Evolutionary conservation across 495 filamentous ascomycete genomes (phyloP).

Genomic region (Aspergillus kassunensis): DNA sequence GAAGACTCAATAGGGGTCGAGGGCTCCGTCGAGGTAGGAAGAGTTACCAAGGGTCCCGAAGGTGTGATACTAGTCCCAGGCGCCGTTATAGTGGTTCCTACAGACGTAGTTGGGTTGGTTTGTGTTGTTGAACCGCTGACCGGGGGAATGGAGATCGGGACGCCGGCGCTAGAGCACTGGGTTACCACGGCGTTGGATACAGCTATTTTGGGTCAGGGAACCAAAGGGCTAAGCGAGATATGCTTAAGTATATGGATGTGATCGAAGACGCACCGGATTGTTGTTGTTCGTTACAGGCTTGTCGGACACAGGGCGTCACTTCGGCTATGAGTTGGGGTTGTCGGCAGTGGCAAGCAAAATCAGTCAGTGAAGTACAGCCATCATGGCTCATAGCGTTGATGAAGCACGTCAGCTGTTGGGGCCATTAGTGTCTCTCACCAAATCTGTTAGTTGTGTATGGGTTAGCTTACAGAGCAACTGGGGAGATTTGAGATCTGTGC

Average conservation of each 20-base stretch:
- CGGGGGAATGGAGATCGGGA: conserved; percentile 37
- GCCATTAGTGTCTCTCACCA: background rate
- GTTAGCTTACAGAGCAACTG: conserved; percentile 40
- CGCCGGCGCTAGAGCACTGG: conserved; percentile 33
- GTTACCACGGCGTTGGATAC: conserved; percentile 35
- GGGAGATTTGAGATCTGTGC: conserved; percentile 43
- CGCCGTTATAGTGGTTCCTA: background rate
- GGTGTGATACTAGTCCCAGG: conserved; percentile 4
- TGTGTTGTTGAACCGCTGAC: conserved; percentile 18
- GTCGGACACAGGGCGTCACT: conserved; percentile 45
- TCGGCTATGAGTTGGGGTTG: conserved; percentile 35
- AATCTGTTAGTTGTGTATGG: too few relatives aligned
- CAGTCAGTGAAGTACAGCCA: conserved; percentile 40
- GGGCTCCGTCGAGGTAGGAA: conserved; percentile 6
- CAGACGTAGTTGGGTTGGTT: background rate
- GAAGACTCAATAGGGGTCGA: conserved; percentile 13
- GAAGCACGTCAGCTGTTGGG: conserved; percentile 40
- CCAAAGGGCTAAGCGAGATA: too few relatives aligned
- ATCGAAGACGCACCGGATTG: conserved; percentile 36
- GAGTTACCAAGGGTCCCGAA: conserved; percentile 10
- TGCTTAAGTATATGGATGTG: too few relatives aligned
- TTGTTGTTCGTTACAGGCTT: conserved; percentile 33
- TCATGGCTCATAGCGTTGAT: conserved; percentile 34
- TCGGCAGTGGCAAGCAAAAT: conserved; percentile 52
- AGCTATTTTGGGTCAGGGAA: too few relatives aligned